These are phyloP conservation scores for Verticillium dahliae DNA, from an alignment of 2,329 filamentous ascomycete species.

Conservation along the genomic window DNA sequence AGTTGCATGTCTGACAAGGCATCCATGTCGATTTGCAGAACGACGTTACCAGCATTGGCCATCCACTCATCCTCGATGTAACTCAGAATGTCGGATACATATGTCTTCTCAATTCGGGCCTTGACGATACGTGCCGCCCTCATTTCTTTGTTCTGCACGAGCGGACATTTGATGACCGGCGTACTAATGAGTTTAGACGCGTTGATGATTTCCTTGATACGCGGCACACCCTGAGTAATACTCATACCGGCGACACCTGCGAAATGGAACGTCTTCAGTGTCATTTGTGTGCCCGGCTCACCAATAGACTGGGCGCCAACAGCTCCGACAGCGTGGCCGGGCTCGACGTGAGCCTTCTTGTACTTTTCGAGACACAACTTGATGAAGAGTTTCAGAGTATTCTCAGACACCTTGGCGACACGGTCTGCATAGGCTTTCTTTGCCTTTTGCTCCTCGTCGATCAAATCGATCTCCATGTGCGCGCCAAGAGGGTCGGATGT, in stretches of 20 bases:
- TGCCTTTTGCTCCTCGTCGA: slow-evolving; percentile 16
- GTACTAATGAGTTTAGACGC: slow-evolving; percentile 91
- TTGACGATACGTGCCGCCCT: slow-evolving; percentile 86
- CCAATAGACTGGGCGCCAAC: slow-evolving; percentile 97
- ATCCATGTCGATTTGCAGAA: slow-evolving; percentile 73
- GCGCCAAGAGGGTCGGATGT: slow-evolving; percentile 18
- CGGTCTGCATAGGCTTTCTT: slow-evolving; percentile 51
- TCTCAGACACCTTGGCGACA: slow-evolving; percentile 75
- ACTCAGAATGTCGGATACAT: slow-evolving; percentile 70
- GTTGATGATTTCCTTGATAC: slow-evolving; percentile 99
- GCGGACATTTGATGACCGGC: slow-evolving; percentile 81
- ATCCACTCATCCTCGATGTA: slow-evolving; percentile 88
- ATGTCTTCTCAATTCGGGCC: slow-evolving; percentile 91
- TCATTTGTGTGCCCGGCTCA: slow-evolving; percentile 98
- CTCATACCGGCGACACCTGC: slow-evolving; percentile 99
- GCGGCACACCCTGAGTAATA: slow-evolving; percentile 97
- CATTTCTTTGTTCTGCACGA: slow-evolving; percentile 69
- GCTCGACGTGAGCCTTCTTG: slow-evolving; percentile 83
- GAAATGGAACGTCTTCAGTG: slow-evolving; percentile 98
- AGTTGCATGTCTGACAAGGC: slow-evolving; percentile 77
- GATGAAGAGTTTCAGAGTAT: slow-evolving; percentile 71
- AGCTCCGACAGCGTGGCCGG: slow-evolving; percentile 91
- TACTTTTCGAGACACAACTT: slow-evolving; percentile 82
- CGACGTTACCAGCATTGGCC: slow-evolving; percentile 66
- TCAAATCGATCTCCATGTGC: slow-evolving; percentile 8